A percentile compares a stretch with the other conserved stretches of the same genome.
Conservation (phyloP, 1,139 yeast species). For the Saccharomyces pastorianus region DNA sequence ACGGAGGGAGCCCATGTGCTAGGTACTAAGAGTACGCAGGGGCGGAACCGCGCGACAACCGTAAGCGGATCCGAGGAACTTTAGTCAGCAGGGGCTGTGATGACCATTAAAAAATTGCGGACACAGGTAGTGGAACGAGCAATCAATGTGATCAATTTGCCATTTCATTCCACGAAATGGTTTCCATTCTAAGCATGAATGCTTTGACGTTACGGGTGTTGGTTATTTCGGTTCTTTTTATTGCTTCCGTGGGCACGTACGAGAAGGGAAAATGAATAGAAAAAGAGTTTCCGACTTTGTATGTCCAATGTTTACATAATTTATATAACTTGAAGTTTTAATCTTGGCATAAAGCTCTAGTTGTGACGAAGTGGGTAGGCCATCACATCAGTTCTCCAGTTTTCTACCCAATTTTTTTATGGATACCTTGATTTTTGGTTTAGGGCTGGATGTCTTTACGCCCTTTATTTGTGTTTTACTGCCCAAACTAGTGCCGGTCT, state of each 20-base stretch:
- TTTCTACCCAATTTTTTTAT: neutral
- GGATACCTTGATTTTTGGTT: neutral
- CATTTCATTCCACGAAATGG: neutral
- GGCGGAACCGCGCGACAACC: neutral
- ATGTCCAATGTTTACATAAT: neutral
- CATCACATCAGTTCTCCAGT: neutral
- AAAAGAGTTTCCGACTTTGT: neutral
- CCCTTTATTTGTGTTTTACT: neutral
- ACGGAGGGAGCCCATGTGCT: neutral
- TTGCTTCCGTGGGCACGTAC: neutral
- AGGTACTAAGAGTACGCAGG: neutral
- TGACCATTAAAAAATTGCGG: neutral
- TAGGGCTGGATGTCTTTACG: neutral
- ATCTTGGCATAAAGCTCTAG: no score
- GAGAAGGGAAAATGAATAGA: neutral
- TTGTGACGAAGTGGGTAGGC: neutral
- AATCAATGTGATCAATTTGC: neutral
- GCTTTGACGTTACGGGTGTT: neutral
- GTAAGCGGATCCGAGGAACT: neutral
- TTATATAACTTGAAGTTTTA: neutral
- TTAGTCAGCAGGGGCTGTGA: neutral
- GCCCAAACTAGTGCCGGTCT: neutral
- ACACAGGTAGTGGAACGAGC: neutral
- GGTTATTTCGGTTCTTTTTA: neutral
- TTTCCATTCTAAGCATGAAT: neutral